Evolutionary conservation across 1,139 yeast species (phyloP).

Genomic region (Candida sp.): DNA sequence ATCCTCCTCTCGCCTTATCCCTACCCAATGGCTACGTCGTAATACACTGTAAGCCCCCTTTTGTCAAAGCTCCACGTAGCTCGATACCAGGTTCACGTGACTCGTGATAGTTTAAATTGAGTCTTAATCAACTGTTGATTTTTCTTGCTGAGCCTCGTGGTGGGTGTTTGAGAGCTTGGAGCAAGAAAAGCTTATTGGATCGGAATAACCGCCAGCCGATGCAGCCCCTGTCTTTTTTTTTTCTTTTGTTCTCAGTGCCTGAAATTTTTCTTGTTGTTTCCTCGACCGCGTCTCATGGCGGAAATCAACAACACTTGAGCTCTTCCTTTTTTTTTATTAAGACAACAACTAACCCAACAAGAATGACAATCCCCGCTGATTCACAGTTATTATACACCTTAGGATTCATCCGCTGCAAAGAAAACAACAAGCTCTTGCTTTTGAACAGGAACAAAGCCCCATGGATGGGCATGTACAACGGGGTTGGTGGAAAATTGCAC

Average conservation of each 20-base stretch:
- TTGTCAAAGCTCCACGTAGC: too few relatives aligned
- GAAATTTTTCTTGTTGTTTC: background rate
- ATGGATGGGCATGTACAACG: slow-evolving; percentile 60
- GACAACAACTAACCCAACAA: background rate
- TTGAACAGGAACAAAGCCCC: slow-evolving; percentile 50
- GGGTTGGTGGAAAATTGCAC: slow-evolving; percentile 55
- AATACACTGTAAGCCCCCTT: too few relatives aligned
- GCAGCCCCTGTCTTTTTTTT: background rate
- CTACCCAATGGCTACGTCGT: too few relatives aligned
- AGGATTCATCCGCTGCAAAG: slow-evolving; percentile 41
- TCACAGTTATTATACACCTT: slow-evolving; percentile 30
- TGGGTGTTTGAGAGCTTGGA: background rate
- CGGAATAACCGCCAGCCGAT: background rate
- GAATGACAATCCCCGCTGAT: background rate
- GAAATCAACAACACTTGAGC: too few relatives aligned
- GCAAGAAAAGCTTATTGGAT: background rate
- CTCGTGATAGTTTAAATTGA: background rate
- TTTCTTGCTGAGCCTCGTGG: background rate
- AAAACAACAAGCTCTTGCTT: slow-evolving; percentile 36
- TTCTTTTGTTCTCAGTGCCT: background rate
- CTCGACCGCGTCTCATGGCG: background rate
- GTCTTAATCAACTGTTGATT: too few relatives aligned
- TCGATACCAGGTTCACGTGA: too few relatives aligned
- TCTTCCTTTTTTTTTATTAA: background rate
- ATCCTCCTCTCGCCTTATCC: too few relatives aligned